Evolutionary conservation across 2,329 filamentous ascomycete species (phyloP), one percentile per base, ranked within the genome.

Genomic region (Tricladium varicosporioides): DNA sequence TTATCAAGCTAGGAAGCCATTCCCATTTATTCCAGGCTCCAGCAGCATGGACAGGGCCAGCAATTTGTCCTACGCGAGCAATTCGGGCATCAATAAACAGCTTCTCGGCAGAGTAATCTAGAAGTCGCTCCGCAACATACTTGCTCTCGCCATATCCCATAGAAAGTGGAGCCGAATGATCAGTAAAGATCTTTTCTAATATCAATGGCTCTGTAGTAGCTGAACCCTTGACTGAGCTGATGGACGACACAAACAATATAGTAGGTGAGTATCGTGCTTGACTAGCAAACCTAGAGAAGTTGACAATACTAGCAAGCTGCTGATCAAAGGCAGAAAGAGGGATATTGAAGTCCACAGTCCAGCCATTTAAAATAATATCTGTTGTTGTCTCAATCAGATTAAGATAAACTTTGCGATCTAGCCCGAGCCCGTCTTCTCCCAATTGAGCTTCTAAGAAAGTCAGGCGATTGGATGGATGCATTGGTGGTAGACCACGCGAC

Each of bases 11-110:
- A 0, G 83, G 83, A 1, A 85, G 63, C 78, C 81, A 85, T 60
- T 86, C 83, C 10, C 79, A 74, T 33, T 68, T 70, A 58, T 81
- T 84, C 82, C 83, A 86, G 22, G 64, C 61, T 0, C 80, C 81
- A 16, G 67, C 44, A 10, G 49, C 64, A 13, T 71, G 66, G 16
- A 52, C 51, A 0, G 77, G 74, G 0, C 77, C 78, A 0, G 69
- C 76, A 43, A 81, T 73, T 63, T 81, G 79, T 0, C 77, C 78
- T 0, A 80, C 74, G 1, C 78, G 74, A 32, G 77, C 70, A n/a
- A 75, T 64, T 7, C 71, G 71, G 1, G 71, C 67, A 0, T 72
- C 71, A 2, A 80, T 68, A 19, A 71, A 72, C 0, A 71, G 70
- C 15, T 64, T 64, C 0, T 67, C 63, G 0, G 74, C 74, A 8